Conservation (phyloP, 345 rosid genomes). For the Brassica incana region DNA sequence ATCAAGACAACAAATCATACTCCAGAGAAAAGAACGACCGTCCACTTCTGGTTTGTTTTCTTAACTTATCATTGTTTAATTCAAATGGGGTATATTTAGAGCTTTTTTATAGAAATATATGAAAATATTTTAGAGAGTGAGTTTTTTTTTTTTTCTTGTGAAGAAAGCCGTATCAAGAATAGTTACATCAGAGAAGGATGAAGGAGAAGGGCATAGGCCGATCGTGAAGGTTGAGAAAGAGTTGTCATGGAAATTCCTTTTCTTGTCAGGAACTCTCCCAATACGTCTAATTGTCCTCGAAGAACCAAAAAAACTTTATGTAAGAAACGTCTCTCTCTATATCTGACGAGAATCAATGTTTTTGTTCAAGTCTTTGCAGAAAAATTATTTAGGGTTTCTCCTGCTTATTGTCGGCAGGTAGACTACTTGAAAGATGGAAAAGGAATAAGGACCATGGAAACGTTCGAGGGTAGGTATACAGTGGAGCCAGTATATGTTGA, state of each 20-base stretch:
- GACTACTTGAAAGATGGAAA: slow-evolving; percentile 57
- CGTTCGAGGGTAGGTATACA: slow-evolving; percentile 69
- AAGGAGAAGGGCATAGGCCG: slow-evolving; percentile 38
- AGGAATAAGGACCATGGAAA: slow-evolving; percentile 65
- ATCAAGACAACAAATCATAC: slow-evolving; percentile 65
- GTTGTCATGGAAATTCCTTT: slow-evolving; percentile 75
- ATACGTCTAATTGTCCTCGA: slow-evolving; percentile 66
- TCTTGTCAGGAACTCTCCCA: slow-evolving; percentile 70
- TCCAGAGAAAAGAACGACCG: slow-evolving; percentile 68
- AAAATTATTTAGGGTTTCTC: background rate
- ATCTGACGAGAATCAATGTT: background rate
- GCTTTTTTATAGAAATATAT: background rate
- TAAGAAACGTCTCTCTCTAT: slow-evolving; percentile 34
- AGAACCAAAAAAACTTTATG: slow-evolving; percentile 53
- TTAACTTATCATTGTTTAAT: slow-evolving; percentile 2
- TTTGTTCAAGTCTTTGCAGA: background rate
- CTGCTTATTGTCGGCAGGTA: slow-evolving; percentile 51
- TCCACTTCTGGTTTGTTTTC: slow-evolving; percentile 2
- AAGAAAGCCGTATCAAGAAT: slow-evolving; percentile 69
- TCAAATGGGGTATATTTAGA: background rate
- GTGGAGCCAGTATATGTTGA: slow-evolving; percentile 70
- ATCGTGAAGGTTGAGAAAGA: slow-evolving; percentile 72
- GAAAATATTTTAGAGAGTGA: background rate
- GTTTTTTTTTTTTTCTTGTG: background rate
- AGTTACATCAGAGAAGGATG: slow-evolving; percentile 40